These are phyloP conservation scores for Condylostoma magnum DNA, from an alignment of 169 alveolate genomes.

Conservation along the genomic window DNA sequence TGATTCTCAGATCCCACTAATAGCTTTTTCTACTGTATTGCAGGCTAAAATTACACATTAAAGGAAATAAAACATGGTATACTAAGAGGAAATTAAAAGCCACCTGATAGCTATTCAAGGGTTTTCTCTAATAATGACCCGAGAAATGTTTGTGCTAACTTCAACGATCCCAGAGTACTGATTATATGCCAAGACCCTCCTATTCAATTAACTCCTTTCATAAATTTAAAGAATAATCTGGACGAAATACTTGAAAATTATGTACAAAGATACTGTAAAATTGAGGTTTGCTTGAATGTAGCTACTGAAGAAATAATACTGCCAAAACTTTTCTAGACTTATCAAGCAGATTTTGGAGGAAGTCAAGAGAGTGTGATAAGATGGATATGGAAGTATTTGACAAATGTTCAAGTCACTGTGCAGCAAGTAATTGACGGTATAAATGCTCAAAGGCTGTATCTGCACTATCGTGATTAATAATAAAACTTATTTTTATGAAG, in stretches of 20 bases:
- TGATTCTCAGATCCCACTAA: constrained; percentile 22
- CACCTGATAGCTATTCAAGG: constrained; percentile 46
- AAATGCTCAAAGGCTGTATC: constrained; percentile 11
- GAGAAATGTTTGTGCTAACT: constrained; percentile 23
- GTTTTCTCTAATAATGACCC: constrained; percentile 29
- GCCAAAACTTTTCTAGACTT: constrained; percentile 47
- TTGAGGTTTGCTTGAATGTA: constrained; percentile 34
- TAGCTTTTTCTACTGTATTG: constrained; percentile 48
- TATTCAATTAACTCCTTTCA: constrained; percentile 24
- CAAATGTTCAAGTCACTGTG: not conserved
- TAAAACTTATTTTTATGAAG: too few species aligned
- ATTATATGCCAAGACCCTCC: constrained; percentile 47
- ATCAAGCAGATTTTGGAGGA: constrained; percentile 44
- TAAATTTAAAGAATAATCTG: constrained; percentile 33
- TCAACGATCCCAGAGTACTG: constrained; percentile 48
- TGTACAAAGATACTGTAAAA: constrained; percentile 36
- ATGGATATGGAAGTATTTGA: constrained; percentile 40
- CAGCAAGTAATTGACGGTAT: constrained; percentile 19
- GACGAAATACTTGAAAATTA: constrained; percentile 25
- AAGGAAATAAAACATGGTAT: constrained; percentile 61
- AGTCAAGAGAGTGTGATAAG: constrained; percentile 33
- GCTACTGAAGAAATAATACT: constrained; percentile 35
- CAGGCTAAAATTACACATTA: constrained; percentile 44
- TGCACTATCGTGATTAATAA: constrained; percentile 20
- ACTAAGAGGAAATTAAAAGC: constrained; percentile 49